Evolutionary conservation across 805 yeast species (phyloP).

Genomic region (Yarrowia sp.): DNA sequence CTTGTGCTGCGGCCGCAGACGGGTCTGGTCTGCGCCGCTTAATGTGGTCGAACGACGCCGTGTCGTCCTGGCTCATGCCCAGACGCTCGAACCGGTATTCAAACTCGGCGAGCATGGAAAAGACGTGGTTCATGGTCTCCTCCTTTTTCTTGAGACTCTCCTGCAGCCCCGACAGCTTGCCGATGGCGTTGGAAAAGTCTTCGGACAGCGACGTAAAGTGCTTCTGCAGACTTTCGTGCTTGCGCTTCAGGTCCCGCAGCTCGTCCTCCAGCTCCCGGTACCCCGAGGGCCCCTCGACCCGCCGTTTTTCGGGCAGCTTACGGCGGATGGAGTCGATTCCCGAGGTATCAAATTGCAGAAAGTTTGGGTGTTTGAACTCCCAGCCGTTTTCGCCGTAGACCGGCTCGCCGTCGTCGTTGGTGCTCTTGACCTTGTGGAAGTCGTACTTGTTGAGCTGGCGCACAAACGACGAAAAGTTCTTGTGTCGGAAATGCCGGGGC

Average conservation of each 20-base stretch:
- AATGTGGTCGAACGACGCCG: constrained; percentile 1
- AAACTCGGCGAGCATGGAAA: constrained; percentile 20
- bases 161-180: background rate
- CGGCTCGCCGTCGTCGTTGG: constrained; percentile 50
- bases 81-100: constrained; percentile 19
- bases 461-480: constrained; percentile 91
- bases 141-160: constrained; percentile 25
- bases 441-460: constrained; percentile 95
- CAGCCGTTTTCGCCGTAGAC: constrained; percentile 51
- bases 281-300: background rate
- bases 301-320: constrained; percentile 53
- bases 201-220: constrained; percentile 20
- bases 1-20: background rate
- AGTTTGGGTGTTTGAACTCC: constrained; percentile 94
- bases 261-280: constrained; percentile 20
- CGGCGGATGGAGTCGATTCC: constrained; percentile 83
- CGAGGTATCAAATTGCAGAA: constrained; percentile 69
- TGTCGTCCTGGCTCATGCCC: constrained; percentile 9
- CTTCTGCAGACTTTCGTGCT: constrained; percentile 18
- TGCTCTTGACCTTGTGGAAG: constrained; percentile 88
- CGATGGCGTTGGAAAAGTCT: constrained; percentile 11
- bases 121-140: constrained; percentile 24
- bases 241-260: constrained; percentile 7
- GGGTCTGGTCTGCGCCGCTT: background rate
- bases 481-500: constrained; percentile 91